Base-by-base conservation (phyloP, 176 grass and related monocot genomes). In the Otatea glauca region DNA sequence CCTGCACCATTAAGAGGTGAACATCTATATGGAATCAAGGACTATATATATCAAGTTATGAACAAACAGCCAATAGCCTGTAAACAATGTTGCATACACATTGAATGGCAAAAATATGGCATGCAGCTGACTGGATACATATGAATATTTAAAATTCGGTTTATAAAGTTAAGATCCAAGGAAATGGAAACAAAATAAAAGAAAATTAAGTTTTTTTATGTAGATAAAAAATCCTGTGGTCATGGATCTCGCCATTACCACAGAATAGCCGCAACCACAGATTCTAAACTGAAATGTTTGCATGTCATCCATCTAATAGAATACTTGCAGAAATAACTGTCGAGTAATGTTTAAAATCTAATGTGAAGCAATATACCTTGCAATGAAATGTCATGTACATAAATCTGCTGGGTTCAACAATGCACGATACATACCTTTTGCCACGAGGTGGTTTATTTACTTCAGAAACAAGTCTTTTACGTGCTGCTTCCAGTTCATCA, bases 361-460 rank as follows among this genome's bases (percentile, higher is more conserved):
- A 25, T 67, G 64, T 20, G 43, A 74, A 76, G 29, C 51, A 67
- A 71, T 60, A 86, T 75, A 62, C n/a, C 35, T 54, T 54, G 27
- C 65, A 58, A 60, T 60, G 41, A 81, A 74, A 87, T 68, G 61
- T n/a, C 53, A 78, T 68, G 23, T 61, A 58, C 68, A 41, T 59
- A 49, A 41, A 89, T 70, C 21, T 83, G 37, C 2, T 10, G 7
- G 21, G 24, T 82, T 78, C 59, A 63, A 9, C 70, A 74, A 45
- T 42, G 51, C 23, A 4, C 38, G 54, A 43, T 64, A 38, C 29
- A 81, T 87, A 97, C 95, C 86, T 94, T 90, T 88, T 97, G 50
- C 95, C 91, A 84, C 92, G 90, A 55, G 92, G 91, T 37, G 95
- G 92, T 76, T 98, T 98, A 77, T 98, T 93, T 87, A 98, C 82